phyloP scores from a whole-genome alignment of 148 eudicot genomes.

The Bassia scoparia region DNA sequence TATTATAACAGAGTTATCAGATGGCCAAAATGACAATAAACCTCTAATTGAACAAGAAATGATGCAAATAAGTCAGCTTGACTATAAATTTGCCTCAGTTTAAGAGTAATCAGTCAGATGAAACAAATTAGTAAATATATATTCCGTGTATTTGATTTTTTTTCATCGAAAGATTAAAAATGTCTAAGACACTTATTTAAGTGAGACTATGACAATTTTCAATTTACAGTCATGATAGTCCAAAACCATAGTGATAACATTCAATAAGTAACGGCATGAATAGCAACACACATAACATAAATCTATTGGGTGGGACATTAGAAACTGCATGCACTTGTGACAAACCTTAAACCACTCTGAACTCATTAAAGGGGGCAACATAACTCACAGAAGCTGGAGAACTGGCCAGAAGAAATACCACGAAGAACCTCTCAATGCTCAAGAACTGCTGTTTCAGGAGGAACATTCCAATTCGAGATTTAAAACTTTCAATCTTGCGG shows the following conservation, averaged over 20 bases:
- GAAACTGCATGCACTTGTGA: constrained; percentile 53
- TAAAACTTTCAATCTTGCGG: constrained; percentile 28
- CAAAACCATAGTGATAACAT: not conserved
- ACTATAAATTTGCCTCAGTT: not conserved
- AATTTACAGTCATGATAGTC: not conserved
- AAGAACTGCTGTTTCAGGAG: constrained; percentile 43
- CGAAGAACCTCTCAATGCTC: constrained; percentile 52
- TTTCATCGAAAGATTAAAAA: too few species aligned
- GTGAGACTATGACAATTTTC: too few species aligned
- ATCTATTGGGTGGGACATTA: not conserved
- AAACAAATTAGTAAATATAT: too few species aligned
- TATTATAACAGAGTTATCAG: not conserved
- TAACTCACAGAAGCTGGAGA: constrained; percentile 53
- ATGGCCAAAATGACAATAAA: not conserved
- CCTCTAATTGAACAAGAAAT: not conserved
- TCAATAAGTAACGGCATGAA: not conserved
- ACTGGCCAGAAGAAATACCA: constrained; percentile 45
- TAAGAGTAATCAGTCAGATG: too few species aligned
- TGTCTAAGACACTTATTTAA: too few species aligned
- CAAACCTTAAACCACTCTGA: constrained; percentile 41
- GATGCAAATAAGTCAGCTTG: not conserved
- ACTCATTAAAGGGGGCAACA: constrained; percentile 64
- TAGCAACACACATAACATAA: not conserved
- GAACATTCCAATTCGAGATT: constrained; percentile 38
- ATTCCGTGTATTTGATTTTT: too few species aligned